Percentiles rank a stretch among this genome's conserved stretches.
phyloP scores from a whole-genome alignment of 1,284 basidiomycete species.

The Trichosporon coremiiforme region DNA sequence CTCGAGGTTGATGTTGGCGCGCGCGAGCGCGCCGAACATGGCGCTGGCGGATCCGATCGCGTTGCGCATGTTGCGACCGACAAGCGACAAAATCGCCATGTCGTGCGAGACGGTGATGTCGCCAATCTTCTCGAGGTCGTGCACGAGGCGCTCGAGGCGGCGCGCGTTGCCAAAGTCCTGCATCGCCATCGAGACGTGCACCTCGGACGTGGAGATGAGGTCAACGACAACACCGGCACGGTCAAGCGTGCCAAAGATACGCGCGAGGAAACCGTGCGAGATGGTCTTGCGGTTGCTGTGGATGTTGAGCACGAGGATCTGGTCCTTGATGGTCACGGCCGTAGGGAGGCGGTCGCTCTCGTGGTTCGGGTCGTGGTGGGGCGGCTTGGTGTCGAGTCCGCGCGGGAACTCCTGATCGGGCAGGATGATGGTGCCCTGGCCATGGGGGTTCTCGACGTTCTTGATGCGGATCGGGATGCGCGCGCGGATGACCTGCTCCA shows the following conservation, averaged over 20 bases:
- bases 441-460: slow-evolving; percentile 91
- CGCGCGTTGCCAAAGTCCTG: slow-evolving; percentile 62
- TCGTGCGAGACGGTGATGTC: slow-evolving; percentile 80
- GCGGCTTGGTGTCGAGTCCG: slow-evolving; percentile 33
- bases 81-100: slow-evolving; percentile 95
- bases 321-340: slow-evolving; percentile 97
- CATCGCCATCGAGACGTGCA: slow-evolving; percentile 77
- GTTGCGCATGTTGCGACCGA: slow-evolving; percentile 89
- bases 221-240: slow-evolving; percentile 93
- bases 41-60: slow-evolving; percentile 86
- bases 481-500: slow-evolving; percentile 94
- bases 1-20: slow-evolving; percentile 95
- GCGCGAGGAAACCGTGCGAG: slow-evolving; percentile 92
- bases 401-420: slow-evolving; percentile 64
- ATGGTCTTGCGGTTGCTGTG: slow-evolving; percentile 96
- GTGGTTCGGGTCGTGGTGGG: not conserved
- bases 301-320: slow-evolving; percentile 90
- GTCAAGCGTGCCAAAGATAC: slow-evolving; percentile 90
- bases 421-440: slow-evolving; percentile 90
- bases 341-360: slow-evolving; percentile 70
- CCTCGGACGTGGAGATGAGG: slow-evolving; percentile 95
- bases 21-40: slow-evolving; percentile 94
- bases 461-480: slow-evolving; percentile 97
- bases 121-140: slow-evolving; percentile 76
- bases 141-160: slow-evolving; percentile 69